A percentile compares a stretch with the other conserved stretches of the same genome.
phyloP scores from a whole-genome alignment of 2,329 filamentous ascomycete genomes.

The Verticillium tricorpus region DNA sequence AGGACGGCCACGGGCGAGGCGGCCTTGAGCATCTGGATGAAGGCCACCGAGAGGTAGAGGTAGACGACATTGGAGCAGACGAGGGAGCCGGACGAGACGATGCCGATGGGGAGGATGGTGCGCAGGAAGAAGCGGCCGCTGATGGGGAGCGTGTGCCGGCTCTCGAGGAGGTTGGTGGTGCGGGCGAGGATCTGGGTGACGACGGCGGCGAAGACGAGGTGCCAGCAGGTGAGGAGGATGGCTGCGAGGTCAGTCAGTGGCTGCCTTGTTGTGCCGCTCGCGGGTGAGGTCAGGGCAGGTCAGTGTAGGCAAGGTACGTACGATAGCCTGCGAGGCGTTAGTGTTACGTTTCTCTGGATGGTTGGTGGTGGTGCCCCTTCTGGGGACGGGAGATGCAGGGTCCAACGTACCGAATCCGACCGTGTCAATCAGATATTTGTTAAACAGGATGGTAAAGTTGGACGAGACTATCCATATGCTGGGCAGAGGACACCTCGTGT shows the following conservation, averaged over 20 bases:
- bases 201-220: conserved; percentile 84
- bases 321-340: neutral
- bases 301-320: conserved; percentile 8
- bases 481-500: neutral
- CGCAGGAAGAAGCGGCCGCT: conserved; percentile 87
- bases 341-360: neutral
- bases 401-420: conserved; percentile 63
- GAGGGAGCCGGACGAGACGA: conserved; percentile 92
- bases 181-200: conserved; percentile 91
- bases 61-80: conserved; percentile 96
- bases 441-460: conserved; percentile 65
- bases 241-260: conserved; percentile 19
- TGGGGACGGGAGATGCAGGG: neutral
- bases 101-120: conserved; percentile 87
- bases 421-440: conserved; percentile 94
- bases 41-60: conserved; percentile 87
- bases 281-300: neutral
- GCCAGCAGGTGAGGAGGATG: conserved; percentile 90
- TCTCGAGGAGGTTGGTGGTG: conserved; percentile 83
- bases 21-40: conserved; percentile 99
- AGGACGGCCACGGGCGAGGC: conserved; percentile 88
- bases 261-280: no score
- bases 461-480: neutral
- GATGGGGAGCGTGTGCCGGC: conserved; percentile 94
- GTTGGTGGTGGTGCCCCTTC: neutral